Conservation (phyloP, 1,139 yeast genomes). For the Debaryomyces psychrophilus region DNA sequence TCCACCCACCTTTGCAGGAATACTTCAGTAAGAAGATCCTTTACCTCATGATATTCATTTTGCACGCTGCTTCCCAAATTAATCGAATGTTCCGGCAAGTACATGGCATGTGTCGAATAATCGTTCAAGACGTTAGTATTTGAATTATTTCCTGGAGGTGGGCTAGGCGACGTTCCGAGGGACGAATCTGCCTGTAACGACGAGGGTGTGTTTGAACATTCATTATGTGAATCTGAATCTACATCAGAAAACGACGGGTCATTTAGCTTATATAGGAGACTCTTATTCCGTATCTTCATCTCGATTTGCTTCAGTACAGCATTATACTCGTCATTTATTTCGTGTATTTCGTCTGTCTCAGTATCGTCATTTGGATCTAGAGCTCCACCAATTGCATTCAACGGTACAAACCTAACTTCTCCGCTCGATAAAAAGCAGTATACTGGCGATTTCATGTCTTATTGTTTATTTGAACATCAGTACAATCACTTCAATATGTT, state of each 20-base stretch:
- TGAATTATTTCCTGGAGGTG: conserved; percentile 16
- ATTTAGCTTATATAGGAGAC: conserved; percentile 44
- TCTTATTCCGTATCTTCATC: conserved; percentile 38
- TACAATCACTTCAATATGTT: background rate
- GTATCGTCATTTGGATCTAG: background rate
- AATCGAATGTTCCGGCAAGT: conserved; percentile 41
- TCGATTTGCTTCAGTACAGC: conserved; percentile 16
- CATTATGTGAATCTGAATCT: conserved; percentile 31
- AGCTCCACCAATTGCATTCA: conserved; percentile 26
- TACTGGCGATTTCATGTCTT: conserved; percentile 27
- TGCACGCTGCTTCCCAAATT: conserved; percentile 36
- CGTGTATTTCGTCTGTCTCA: conserved; percentile 17
- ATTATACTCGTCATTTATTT: conserved; percentile 17
- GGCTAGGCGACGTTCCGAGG: conserved; percentile 20
- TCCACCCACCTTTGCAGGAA: conserved; percentile 39
- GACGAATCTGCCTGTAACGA: conserved; percentile 11
- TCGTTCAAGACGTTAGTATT: conserved; percentile 27
- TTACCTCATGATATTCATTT: conserved; percentile 36
- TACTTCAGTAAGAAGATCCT: conserved; percentile 35
- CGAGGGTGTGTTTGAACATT: conserved; percentile 10
- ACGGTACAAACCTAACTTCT: conserved; percentile 43
- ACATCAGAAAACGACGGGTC: conserved; percentile 48
- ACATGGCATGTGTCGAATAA: conserved; percentile 40
- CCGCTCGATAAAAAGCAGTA: conserved; percentile 47
- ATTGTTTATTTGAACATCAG: background rate